These are phyloP conservation scores for Podospora comata DNA, from an alignment of 495 filamentous ascomycete species.

Conservation along the genomic window DNA sequence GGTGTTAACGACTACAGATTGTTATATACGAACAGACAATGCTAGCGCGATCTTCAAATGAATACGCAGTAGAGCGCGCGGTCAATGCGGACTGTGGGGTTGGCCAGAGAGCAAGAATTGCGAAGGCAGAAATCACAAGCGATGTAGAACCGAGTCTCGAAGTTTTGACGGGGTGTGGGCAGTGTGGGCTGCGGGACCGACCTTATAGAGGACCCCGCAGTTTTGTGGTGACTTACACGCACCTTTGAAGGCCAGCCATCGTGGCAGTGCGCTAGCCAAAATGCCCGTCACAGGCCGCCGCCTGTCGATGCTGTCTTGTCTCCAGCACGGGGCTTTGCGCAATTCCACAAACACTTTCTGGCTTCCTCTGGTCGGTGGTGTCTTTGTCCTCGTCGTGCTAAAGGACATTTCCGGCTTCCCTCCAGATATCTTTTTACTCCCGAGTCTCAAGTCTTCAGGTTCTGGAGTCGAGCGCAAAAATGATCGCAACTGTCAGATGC, in stretches of 20 bases:
- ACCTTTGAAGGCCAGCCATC: background rate
- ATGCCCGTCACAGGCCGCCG: conserved; percentile 4
- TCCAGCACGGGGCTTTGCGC: background rate
- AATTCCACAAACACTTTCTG: background rate
- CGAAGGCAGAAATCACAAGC: background rate
- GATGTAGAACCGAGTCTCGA: background rate
- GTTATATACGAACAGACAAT: background rate
- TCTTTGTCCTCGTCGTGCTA: background rate
- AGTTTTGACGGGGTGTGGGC: background rate
- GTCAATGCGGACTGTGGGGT: background rate
- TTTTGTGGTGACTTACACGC: background rate
- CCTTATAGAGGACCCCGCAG: conserved; percentile 9
- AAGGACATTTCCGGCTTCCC: background rate
- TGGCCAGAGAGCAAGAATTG: background rate
- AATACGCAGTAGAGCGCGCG: too few species aligned
- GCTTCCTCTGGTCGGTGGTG: background rate
- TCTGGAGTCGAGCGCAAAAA: background rate
- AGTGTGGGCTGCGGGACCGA: background rate
- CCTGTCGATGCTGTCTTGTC: background rate
- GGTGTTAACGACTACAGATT: background rate
- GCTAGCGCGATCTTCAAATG: background rate
- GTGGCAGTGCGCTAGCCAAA: conserved; percentile 9
- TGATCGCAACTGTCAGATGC: background rate
- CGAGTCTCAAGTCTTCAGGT: background rate
- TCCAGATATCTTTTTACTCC: background rate